Evolutionary conservation across 768 basidiomycete species (phyloP).

Genomic region (Podaxis sp.): DNA sequence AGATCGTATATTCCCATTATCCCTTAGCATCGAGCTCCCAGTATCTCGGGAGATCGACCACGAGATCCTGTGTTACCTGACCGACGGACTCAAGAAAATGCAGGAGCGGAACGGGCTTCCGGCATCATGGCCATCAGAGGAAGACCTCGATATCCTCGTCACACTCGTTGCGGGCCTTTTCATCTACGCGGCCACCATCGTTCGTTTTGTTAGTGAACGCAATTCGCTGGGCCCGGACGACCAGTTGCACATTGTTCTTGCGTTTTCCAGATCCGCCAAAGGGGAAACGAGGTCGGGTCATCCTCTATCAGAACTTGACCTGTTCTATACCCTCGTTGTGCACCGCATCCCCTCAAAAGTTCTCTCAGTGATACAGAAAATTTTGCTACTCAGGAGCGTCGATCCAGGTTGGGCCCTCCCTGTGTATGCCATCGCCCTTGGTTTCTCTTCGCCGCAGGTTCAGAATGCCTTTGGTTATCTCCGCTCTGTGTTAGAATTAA

Average conservation of each 20-base stretch:
- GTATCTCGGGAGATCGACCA: conserved; percentile 8
- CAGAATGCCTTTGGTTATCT: neutral
- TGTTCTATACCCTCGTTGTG: neutral
- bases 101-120: neutral
- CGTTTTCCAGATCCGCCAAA: neutral
- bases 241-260: neutral
- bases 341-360: neutral
- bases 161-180: conserved; percentile 2
- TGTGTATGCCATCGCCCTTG: neutral
- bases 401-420: neutral
- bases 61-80: conserved; percentile 14
- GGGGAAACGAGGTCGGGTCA: neutral
- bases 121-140: conserved; percentile 13
- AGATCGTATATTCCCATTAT: neutral
- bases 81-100: conserved; percentile 4
- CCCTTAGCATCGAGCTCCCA: conserved; percentile 7
- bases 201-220: conserved; percentile 13
- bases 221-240: neutral
- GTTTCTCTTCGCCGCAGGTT: neutral
- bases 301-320: conserved; percentile 1
- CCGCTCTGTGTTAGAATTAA: neutral
- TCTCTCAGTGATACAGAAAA: neutral
- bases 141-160: neutral
- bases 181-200: conserved; percentile 8
- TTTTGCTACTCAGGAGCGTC: neutral